These are phyloP conservation scores for Rhododendron mucronatum DNA, from an alignment of 148 eudicot genomes.

Conservation along the genomic window DNA sequence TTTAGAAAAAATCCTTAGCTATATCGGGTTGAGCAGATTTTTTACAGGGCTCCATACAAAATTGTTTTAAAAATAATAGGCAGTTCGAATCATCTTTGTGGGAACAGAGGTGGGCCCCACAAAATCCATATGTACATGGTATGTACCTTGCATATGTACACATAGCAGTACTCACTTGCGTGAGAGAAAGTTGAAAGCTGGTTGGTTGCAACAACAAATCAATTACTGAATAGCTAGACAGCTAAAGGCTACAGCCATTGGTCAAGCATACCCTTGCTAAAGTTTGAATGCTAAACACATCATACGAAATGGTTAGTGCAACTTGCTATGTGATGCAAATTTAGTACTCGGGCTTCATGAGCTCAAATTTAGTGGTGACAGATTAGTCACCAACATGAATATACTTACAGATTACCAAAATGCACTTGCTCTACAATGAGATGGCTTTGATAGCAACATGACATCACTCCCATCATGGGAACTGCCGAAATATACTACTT, in stretches of 20 bases:
- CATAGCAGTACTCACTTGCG: neutral
- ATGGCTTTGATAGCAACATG: neutral
- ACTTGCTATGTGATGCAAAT: neutral
- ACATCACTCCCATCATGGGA: neutral
- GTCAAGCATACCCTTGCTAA: neutral
- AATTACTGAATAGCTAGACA: neutral
- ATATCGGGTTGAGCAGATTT: no score
- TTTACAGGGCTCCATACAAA: no score
- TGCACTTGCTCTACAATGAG: neutral
- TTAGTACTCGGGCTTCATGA: neutral
- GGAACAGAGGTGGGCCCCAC: no score
- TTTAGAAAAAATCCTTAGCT: no score
- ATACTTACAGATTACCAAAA: neutral
- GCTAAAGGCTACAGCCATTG: neutral
- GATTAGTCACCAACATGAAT: neutral
- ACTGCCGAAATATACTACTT: neutral
- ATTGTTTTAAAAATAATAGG: no score
- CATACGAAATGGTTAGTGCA: neutral
- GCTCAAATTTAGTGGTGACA: neutral
- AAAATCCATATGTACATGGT: no score
- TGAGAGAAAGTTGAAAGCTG: neutral
- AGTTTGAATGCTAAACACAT: neutral
- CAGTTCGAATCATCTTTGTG: no score
- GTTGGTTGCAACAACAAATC: neutral
- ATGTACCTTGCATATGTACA: no score